Percentiles rank a stretch among this genome's conserved stretches.
Evolutionary conservation across 805 yeast species (phyloP).

Genomic region (Candida taoyuanica): DNA sequence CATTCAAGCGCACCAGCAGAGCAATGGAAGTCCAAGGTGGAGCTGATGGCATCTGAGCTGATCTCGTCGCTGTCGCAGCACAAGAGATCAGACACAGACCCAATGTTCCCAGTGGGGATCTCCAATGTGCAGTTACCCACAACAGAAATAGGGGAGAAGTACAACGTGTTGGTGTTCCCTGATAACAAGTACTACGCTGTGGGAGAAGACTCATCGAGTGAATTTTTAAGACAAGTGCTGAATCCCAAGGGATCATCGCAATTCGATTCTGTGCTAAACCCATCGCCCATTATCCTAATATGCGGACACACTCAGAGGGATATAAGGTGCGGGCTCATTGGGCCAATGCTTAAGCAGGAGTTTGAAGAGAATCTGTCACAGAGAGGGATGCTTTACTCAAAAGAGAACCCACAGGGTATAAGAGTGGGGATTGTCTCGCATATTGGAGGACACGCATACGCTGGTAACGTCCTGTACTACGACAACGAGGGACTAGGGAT

Average conservation of each 20-base stretch:
- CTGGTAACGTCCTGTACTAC: conserved; percentile 71
- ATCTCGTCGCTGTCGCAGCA: conserved; percentile 35
- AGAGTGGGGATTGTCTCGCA: conserved; percentile 63
- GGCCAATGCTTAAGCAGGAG: conserved; percentile 52
- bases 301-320: conserved; percentile 70
- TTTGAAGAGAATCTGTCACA: conserved; percentile 38
- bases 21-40: conserved; percentile 42
- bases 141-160: background rate
- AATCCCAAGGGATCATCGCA: conserved; percentile 30
- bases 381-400: conserved; percentile 29
- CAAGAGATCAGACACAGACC: conserved; percentile 34
- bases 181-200: conserved; percentile 38
- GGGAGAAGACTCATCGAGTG: conserved; percentile 15
- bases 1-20: conserved; percentile 38
- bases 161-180: conserved; percentile 46
- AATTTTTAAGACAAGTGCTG: conserved; percentile 40
- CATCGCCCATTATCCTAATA: conserved; percentile 37
- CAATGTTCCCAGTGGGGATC: conserved; percentile 46
- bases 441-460: conserved; percentile 82
- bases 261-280: conserved; percentile 22
- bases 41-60: conserved; percentile 41
- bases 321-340: conserved; percentile 61
- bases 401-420: conserved; percentile 25
- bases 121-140: conserved; percentile 38
- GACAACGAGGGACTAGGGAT: conserved; percentile 35